Evolutionary conservation across 768 basidiomycete species (phyloP), one percentile per base, ranked within the genome.

Genomic region (Suillus luteus): DNA sequence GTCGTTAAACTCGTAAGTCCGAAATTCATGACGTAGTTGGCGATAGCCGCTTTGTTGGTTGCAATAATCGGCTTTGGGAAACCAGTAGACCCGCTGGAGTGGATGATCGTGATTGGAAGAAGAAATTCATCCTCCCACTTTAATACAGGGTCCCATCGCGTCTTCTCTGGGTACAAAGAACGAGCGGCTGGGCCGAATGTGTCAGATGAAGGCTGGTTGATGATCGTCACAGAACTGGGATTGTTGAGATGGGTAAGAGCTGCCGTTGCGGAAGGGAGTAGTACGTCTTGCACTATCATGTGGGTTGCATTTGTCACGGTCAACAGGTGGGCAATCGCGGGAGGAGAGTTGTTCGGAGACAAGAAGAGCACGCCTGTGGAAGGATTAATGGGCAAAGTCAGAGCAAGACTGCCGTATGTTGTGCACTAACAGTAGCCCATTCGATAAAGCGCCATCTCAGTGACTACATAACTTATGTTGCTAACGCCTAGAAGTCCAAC

Each of bases 241-340:
- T 73, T 71, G 7, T 59, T 27, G 40, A 73, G 63, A 37, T 64
- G 69, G 1, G 60, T 2, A 8, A 74, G 65, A 10, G 71, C 64
- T 1, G 58, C 61, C 14, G 64, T 31, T 4, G 70, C 72, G 44
- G 65, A 67, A 52, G 68, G 38, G 15, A 66, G 15, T 17, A 66
- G 31, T 1, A 48, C 5, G 0, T 73, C 63, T 43, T 73, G 72
- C 22, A 69, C 71, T 9, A 73, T 65, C 24, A 73, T 33, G 46
- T 73, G 68, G 0, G 67, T 66, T 5, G 70, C 61, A 43, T 66
- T 61, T 2, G 72, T 75, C 44, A 44, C 61, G 2, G 70, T 63
- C 65, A 83, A 71, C 22, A 86, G 73, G 64, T 83, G 78, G 1
- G 81, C 81, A 31, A 81, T 76, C 5, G 82, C 83, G 5, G 77